phyloP scores from a whole-genome alignment of 768 basidiomycete species.

The Trametes coccinea region DNA sequence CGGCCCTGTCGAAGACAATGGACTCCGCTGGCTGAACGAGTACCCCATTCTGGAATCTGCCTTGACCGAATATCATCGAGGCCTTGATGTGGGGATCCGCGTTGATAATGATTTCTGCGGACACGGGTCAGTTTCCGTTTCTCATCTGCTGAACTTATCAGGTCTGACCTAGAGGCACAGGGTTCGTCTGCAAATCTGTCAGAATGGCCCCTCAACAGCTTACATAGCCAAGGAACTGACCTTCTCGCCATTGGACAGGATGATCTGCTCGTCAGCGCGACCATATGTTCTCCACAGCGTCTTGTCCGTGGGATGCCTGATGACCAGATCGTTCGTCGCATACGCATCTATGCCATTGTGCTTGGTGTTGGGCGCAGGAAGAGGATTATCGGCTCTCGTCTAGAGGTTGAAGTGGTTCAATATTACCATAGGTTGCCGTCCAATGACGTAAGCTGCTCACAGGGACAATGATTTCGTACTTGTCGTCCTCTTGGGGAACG shows the following conservation, averaged over 20 bases:
- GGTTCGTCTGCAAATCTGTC: slow-evolving; percentile 36
- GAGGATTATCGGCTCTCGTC: neutral
- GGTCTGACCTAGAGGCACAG: slow-evolving; percentile 36
- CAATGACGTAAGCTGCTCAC: neutral
- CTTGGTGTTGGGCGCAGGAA: slow-evolving; percentile 4
- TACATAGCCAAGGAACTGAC: slow-evolving; percentile 18
- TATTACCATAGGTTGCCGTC: too few species aligned
- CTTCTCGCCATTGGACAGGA: slow-evolving; percentile 44
- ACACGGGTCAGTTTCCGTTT: neutral
- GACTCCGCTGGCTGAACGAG: slow-evolving; percentile 10
- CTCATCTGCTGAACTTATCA: neutral
- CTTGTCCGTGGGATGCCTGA: slow-evolving; percentile 41
- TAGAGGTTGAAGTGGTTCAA: neutral
- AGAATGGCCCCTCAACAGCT: neutral
- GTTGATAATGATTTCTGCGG: slow-evolving; percentile 34
- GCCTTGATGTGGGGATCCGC: slow-evolving; percentile 29
- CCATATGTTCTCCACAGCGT: slow-evolving; percentile 42
- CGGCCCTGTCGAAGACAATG: neutral
- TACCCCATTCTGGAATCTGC: slow-evolving; percentile 13
- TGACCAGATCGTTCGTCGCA: slow-evolving; percentile 42
- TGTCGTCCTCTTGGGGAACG: neutral
- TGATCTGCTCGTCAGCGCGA: slow-evolving; percentile 47
- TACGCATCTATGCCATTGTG: slow-evolving; percentile 33
- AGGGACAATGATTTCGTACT: neutral
- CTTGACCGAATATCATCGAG: slow-evolving; percentile 12